These are phyloP conservation scores for Catharanthus roseus DNA, from an alignment of 257 asterid species.

Conservation along the genomic window DNA sequence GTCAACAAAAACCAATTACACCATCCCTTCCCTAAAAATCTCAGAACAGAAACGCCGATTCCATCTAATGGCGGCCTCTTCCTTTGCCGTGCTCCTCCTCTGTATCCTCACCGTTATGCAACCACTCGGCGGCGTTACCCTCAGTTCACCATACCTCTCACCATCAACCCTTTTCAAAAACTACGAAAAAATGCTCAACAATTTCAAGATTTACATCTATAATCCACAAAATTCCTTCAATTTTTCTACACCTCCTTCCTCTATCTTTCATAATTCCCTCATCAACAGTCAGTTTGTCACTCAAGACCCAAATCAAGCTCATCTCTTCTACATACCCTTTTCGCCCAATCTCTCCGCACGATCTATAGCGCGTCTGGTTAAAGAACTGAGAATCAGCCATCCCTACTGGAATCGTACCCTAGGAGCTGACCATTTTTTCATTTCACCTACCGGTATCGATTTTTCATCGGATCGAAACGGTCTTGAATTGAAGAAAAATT, in stretches of 20 bases:
- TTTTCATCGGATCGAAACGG: slow-evolving; percentile 65
- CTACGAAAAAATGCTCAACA: slow-evolving; percentile 58
- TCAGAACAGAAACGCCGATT: not conserved
- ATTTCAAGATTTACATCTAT: slow-evolving; percentile 65
- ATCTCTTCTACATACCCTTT: slow-evolving; percentile 74
- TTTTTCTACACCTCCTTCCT: slow-evolving; percentile 35
- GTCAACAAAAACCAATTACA: too few species aligned
- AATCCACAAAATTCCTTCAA: slow-evolving; percentile 34
- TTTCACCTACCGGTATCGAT: slow-evolving; percentile 61
- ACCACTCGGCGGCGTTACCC: slow-evolving; percentile 19
- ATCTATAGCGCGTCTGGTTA: slow-evolving; percentile 52
- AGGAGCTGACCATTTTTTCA: slow-evolving; percentile 89
- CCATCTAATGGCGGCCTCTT: slow-evolving; percentile 3
- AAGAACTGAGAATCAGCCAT: slow-evolving; percentile 38
- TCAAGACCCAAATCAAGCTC: slow-evolving; percentile 53
- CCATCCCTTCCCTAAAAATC: too few species aligned
- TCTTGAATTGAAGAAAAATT: slow-evolving; percentile 82
- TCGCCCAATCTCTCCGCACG: slow-evolving; percentile 60
- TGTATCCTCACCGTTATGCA: slow-evolving; percentile 1
- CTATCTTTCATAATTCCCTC: slow-evolving; percentile 58
- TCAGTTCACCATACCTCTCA: slow-evolving; percentile 56
- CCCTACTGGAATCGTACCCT: slow-evolving; percentile 87
- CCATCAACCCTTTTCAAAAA: slow-evolving; percentile 42
- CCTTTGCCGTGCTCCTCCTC: slow-evolving; percentile 14
- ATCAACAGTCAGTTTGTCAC: slow-evolving; percentile 55